Evolutionary conservation across 176 grass and related monocot species (phyloP).

Genomic region (Juncus inflexus): DNA sequence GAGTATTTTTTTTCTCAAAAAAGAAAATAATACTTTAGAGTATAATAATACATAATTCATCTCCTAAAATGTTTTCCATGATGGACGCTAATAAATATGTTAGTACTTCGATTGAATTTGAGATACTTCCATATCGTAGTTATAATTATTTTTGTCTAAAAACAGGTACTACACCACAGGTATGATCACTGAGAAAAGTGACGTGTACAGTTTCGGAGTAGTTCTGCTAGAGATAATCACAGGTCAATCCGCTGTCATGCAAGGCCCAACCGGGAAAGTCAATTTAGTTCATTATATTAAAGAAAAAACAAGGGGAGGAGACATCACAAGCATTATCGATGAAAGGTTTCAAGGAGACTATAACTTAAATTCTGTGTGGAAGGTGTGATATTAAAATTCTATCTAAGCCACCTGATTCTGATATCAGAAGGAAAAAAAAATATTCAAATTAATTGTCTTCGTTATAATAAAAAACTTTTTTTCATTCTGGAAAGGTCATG

Average conservation of each 20-base stretch:
- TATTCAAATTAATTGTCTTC: too few species aligned
- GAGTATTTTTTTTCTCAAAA: constrained; percentile 12
- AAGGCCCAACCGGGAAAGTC: background rate
- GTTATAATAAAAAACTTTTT: too few species aligned
- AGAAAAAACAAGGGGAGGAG: background rate
- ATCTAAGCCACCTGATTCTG: too few species aligned
- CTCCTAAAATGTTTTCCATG: background rate
- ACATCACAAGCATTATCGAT: constrained; percentile 16
- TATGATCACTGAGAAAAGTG: background rate
- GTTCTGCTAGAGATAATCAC: constrained; percentile 17
- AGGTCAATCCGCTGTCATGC: background rate
- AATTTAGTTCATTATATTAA: background rate
- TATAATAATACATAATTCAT: background rate
- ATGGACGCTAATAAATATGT: background rate
- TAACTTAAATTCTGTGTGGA: constrained; percentile 1
- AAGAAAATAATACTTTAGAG: background rate
- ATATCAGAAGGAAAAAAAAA: too few species aligned
- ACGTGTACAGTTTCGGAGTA: constrained; percentile 18
- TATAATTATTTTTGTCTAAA: background rate
- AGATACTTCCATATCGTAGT: too few species aligned
- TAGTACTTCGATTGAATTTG: too few species aligned
- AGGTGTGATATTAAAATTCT: background rate
- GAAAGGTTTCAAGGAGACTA: constrained; percentile 13
- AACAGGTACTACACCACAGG: background rate
- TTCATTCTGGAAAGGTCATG: background rate